Base-by-base conservation (phyloP, 179 eudicot genomes). In the Heliamphora pulchella region DNA sequence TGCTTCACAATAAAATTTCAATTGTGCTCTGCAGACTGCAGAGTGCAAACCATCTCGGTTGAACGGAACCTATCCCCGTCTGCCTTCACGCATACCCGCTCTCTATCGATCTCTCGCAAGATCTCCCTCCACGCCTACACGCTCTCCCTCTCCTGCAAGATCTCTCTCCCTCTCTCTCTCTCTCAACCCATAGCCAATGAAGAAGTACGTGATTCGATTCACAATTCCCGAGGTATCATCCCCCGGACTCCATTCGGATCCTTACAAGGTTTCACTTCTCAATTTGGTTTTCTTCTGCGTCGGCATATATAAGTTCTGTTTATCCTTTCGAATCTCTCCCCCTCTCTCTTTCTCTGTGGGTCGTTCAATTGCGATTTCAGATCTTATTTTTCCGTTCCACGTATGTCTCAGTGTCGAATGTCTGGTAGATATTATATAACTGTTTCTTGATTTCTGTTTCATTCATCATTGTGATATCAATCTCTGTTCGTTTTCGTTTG, bases 181-280 rank as follows among this genome's bases (percentile, higher is more conserved):
- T 41, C n/a, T 1, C 7, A 75, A 44, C 31, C 51, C 22, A 22
- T 6, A 1, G 9, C 22, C 48, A 7, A 9, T 5, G 53, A 17
- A 53, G 64, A 68, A 8, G 8, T 31, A 58, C 22, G 50, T 47
- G 10, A 58, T 53, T 20, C 71, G 81, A 79, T 57, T 70, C 43
- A 8, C 46, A 59, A 58, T 3, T n/a, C 3, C 72, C 46, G 63
- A 63, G 51, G 51, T 48, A 69, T 31, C 44, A 50, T 46, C 55
- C 51, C 8, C 43, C 51, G 53, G 11, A 70, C 75, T 58, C 55
- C 51, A 58, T 44, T 55, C 44, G 6, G 53, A 41, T 71, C 65
- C 59, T 31, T 70, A 10, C 64, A 61, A 64, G 78, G 72, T 63
- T 55, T 31, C 72, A 5, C n/a, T 66, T 39, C 44, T 77, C 61